Base-by-base conservation (phyloP, 2,329 filamentous ascomycete species). In the Erysiphe pulchra region DNA sequence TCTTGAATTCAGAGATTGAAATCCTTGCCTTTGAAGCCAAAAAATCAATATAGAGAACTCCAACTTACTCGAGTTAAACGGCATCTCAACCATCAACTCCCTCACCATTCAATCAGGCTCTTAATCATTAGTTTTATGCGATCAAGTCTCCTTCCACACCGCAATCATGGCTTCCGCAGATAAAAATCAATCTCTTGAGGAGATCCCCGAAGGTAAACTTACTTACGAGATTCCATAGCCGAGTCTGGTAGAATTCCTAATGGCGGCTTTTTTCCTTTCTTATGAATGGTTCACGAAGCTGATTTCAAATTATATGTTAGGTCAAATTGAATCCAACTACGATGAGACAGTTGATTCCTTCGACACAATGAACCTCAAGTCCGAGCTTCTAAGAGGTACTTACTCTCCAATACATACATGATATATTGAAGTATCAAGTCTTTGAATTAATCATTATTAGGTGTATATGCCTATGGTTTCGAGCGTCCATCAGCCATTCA, bases 241-340 rank as follows among this genome's bases (percentile, higher is more conserved):
- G 24, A 6, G 7, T 28, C 24, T 28, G 8, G 4, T 6, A 5
- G 24, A 28, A 28, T 28, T 28, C 7, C 4, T 9, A 28, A 7
- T 28, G 7, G 24, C 4, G 24, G 24, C 24, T 28, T 28, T 28
- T 9, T 5, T 28, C 1, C 5, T 24, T 24, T 24, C 4, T 28
- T 7, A 28, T 28, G 8, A 9, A 42, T 33, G 48, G 43, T 38
- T 16, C 44, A 45, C 41, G 46, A 49, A 33, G 45, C 45, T 39
- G 49, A 54, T 57, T 47, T 55, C 48, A 49, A 45, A 50, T 45
- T 49, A 50, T 48, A 45, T 44, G 36, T 30, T 64, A 93, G 87
- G 80, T 68, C 85, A 92, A 72, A 98, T 98, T 75, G 92, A 98
- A 76, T 93, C 86, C 64, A 98, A 98, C 83, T 98, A 95, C 72